Conservation (phyloP, 2,329 filamentous ascomycete species). For the Polytolypa hystricis region DNA sequence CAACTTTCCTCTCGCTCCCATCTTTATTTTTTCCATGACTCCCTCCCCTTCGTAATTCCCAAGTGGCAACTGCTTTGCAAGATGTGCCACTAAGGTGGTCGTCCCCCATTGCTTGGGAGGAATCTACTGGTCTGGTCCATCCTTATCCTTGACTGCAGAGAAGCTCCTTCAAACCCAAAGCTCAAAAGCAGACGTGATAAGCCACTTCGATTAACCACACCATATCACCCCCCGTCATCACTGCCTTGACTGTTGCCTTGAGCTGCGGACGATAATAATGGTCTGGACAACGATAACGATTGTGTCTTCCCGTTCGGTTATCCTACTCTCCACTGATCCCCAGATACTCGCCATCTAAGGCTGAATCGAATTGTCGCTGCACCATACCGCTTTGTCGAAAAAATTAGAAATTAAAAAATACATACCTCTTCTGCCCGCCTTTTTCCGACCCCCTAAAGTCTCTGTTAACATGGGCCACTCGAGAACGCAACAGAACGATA, state of each 20-base stretch:
- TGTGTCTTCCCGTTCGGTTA: no score
- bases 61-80: no score
- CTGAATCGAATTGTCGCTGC: no score
- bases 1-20: no score
- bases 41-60: no score
- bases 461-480: conserved; percentile 32
- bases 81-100: neutral
- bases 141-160: conserved; percentile 26
- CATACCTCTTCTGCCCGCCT: conserved; percentile 5
- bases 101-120: neutral
- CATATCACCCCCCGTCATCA: conserved; percentile 2
- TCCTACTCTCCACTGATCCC: no score
- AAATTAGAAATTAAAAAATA: no score
- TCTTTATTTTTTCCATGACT: no score
- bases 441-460: conserved; percentile 13
- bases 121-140: neutral
- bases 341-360: no score
- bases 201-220: conserved; percentile 18
- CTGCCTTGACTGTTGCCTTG: conserved; percentile 17
- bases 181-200: conserved; percentile 17
- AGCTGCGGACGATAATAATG: no score
- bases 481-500: conserved; percentile 17
- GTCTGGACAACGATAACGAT: no score
- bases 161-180: conserved; percentile 24
- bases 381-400: no score